A percentile compares a stretch with the other conserved stretches of the same genome.
phyloP scores from a whole-genome alignment of 257 asterid species.

The Leonotis leonurus region DNA sequence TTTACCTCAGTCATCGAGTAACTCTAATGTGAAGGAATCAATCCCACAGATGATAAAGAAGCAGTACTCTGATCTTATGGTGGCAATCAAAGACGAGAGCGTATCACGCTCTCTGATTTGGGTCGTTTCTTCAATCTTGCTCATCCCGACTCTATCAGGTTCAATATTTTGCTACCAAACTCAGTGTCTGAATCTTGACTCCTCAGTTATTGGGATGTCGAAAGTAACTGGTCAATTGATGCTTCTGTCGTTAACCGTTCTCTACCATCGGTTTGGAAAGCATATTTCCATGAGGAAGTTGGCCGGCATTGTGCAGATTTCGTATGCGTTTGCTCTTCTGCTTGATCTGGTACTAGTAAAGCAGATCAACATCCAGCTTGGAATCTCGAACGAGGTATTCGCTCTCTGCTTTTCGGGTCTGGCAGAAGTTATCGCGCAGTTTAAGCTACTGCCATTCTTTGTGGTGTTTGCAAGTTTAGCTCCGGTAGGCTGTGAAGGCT shows the following conservation, averaged over 20 bases:
- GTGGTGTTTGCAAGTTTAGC: constrained; percentile 74
- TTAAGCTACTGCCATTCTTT: constrained; percentile 71
- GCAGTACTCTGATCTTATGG: constrained; percentile 52
- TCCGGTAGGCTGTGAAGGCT: constrained; percentile 77
- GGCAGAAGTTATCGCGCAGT: constrained; percentile 72
- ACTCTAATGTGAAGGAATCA: constrained; percentile 23
- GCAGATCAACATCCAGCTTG: constrained; percentile 49
- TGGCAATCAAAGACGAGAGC: constrained; percentile 40
- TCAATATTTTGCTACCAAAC: constrained; percentile 85
- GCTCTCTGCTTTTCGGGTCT: constrained; percentile 73
- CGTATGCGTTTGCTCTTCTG: constrained; percentile 60
- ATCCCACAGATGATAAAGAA: constrained; percentile 34
- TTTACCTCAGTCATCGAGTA: constrained; percentile 29
- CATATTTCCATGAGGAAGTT: constrained; percentile 48
- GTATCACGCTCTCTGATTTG: constrained; percentile 57
- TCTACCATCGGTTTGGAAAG: constrained; percentile 55
- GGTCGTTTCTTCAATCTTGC: constrained; percentile 50
- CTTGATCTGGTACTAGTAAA: constrained; percentile 66
- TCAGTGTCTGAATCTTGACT: constrained; percentile 57
- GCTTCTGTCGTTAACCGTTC: constrained; percentile 51
- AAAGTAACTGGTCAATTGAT: constrained; percentile 73
- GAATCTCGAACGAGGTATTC: constrained; percentile 66
- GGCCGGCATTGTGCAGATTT: constrained; percentile 35
- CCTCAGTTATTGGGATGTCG: constrained; percentile 73
- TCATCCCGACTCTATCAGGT: constrained; percentile 65